Conservation (phyloP, 768 basidiomycete genomes). For the Nidularia sp. region DNA sequence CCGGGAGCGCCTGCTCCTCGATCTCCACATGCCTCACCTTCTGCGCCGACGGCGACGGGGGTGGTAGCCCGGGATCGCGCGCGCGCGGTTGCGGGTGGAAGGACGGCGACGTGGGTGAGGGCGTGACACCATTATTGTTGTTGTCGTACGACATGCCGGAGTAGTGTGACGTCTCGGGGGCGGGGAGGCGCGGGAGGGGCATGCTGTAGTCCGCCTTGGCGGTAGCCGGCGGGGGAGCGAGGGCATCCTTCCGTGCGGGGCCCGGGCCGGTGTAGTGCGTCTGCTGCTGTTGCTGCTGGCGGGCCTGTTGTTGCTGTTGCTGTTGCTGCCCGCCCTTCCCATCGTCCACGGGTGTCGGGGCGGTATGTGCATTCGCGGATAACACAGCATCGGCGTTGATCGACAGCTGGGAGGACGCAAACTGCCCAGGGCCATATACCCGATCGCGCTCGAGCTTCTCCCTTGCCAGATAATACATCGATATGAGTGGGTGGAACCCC, state of each 20-base stretch:
- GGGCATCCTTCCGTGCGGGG: slow-evolving; percentile 20
- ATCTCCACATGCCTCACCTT: slow-evolving; percentile 22
- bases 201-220: slow-evolving; percentile 73
- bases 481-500: slow-evolving; percentile 92
- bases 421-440: slow-evolving; percentile 91
- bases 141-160: slow-evolving; percentile 80
- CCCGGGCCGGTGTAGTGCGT: slow-evolving; percentile 21
- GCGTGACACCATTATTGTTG: slow-evolving; percentile 33
- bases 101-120: slow-evolving; percentile 55
- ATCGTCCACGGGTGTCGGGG: slow-evolving; percentile 7
- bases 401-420: slow-evolving; percentile 87
- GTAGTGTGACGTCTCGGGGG: slow-evolving; percentile 78
- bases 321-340: slow-evolving; percentile 10
- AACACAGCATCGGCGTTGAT: slow-evolving; percentile 25
- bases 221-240: slow-evolving; percentile 11
- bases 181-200: slow-evolving; percentile 76
- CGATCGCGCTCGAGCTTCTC: slow-evolving; percentile 95
- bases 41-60: slow-evolving; percentile 33
- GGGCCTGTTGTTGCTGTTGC: slow-evolving; percentile 11
- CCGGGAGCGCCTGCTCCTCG: slow-evolving; percentile 17
- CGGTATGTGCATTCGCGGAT: slow-evolving; percentile 5
- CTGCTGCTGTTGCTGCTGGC: slow-evolving; percentile 9
- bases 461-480: slow-evolving; percentile 93
- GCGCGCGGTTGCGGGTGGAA: slow-evolving; percentile 64
- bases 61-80: slow-evolving; percentile 55